phyloP scores from a whole-genome alignment of 83 land plant species.

The Thuja plicata region DNA sequence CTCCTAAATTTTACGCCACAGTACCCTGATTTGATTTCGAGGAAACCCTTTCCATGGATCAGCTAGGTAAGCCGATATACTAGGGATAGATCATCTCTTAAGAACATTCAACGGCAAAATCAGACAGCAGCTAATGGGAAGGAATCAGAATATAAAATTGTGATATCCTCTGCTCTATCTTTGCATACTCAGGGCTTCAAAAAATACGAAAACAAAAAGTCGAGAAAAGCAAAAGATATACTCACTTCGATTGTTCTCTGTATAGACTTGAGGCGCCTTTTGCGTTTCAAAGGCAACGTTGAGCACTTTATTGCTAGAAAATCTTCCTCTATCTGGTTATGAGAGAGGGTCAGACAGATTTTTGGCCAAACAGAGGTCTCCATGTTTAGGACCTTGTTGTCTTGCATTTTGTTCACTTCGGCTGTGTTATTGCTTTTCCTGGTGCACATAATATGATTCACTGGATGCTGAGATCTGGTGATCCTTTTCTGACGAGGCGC shows the following conservation, averaged over 20 bases:
- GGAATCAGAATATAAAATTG: neutral
- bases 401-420: slow-evolving; percentile 1
- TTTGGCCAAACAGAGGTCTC: slow-evolving; percentile 55
- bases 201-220: too few species aligned
- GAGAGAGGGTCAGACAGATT: slow-evolving; percentile 51
- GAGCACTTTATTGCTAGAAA: slow-evolving; percentile 71
- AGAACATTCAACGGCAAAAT: neutral
- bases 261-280: slow-evolving; percentile 65
- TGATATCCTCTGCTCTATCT: neutral
- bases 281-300: slow-evolving; percentile 74
- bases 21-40: neutral
- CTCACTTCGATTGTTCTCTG: slow-evolving; percentile 75
- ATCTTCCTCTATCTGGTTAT: slow-evolving; percentile 78
- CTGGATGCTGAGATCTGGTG: neutral
- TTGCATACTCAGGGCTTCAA: too few species aligned
- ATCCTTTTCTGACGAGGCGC: neutral
- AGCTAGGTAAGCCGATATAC: neutral
- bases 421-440: slow-evolving; percentile 5
- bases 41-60: neutral
- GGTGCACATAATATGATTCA: neutral
- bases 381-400: neutral
- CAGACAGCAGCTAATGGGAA: neutral
- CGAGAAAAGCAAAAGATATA: neutral
- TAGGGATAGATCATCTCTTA: neutral
- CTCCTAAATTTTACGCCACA: neutral